Percentiles rank a stretch among this genome's conserved stretches.
phyloP scores from a whole-genome alignment of 768 basidiomycete genomes.

The Suillus bovinus region DNA sequence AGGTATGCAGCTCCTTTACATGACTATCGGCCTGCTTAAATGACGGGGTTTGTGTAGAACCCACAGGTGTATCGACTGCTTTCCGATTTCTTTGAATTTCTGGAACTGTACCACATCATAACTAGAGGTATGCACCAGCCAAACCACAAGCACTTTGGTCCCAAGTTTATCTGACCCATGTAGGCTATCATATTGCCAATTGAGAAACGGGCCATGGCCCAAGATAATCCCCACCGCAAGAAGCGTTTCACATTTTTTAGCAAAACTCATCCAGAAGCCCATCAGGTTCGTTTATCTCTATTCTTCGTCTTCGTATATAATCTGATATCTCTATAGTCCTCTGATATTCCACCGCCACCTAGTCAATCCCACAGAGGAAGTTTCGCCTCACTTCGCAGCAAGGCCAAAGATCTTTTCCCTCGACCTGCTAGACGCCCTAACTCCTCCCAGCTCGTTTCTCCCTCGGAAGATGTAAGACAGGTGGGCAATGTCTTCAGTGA shows the following conservation, averaged over 20 bases:
- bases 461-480: neutral
- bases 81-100: no score
- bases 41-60: no score
- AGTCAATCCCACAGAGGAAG: neutral
- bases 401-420: neutral
- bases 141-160: no score
- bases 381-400: neutral
- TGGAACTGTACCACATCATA: no score
- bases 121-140: no score
- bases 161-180: no score
- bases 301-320: neutral
- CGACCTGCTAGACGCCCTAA: neutral
- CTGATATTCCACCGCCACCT: neutral
- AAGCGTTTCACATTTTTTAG: neutral
- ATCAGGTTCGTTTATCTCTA: neutral
- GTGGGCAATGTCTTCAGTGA: neutral
- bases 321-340: neutral
- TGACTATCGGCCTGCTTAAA: no score
- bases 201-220: neutral
- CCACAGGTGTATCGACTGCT: no score
- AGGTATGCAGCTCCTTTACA: no score
- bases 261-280: neutral
- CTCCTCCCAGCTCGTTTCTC: neutral
- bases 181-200: no score
- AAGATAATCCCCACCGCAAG: neutral